Evolutionary conservation across 2,329 filamentous ascomycete genomes (phyloP).

Genomic region (Pseudocercospora fuligena): DNA sequence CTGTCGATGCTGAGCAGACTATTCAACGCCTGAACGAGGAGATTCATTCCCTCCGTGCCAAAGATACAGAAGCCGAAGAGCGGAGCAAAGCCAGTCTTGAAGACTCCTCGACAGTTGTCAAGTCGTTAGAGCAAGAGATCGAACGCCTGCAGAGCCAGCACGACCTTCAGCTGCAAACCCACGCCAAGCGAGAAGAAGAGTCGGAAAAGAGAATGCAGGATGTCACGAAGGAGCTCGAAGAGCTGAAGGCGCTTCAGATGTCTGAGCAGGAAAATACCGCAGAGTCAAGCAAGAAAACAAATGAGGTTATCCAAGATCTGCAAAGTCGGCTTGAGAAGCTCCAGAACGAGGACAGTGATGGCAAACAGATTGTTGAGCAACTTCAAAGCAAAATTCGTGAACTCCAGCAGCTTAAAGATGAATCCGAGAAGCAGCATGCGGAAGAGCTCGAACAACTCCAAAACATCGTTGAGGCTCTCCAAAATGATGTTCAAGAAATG

Average conservation of each 20-base stretch:
- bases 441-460: conserved; percentile 21
- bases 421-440: conserved; percentile 20
- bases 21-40: conserved; percentile 26
- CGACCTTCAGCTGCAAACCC: conserved; percentile 21
- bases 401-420: conserved; percentile 25
- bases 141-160: conserved; percentile 21
- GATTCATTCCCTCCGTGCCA: conserved; percentile 16
- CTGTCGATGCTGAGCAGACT: conserved; percentile 20
- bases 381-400: conserved; percentile 25
- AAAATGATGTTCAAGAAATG: conserved; percentile 18
- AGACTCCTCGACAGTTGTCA: conserved; percentile 14
- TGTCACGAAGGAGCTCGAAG: conserved; percentile 24
- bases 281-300: conserved; percentile 17
- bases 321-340: conserved; percentile 31
- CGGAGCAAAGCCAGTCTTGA: conserved; percentile 21
- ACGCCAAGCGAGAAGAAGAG: conserved; percentile 18
- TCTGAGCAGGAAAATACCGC: conserved; percentile 15
- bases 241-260: conserved; percentile 21
- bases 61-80: conserved; percentile 23
- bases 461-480: conserved; percentile 19
- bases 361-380: conserved; percentile 24
- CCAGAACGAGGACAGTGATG: conserved; percentile 31
- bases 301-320: conserved; percentile 25
- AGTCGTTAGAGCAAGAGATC: conserved; percentile 26
- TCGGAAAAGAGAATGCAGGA: conserved; percentile 14